Evolutionary conservation across 1,284 basidiomycete genomes (phyloP), one percentile per base, ranked within the genome.

Genomic region (Polyporus tsugae): DNA sequence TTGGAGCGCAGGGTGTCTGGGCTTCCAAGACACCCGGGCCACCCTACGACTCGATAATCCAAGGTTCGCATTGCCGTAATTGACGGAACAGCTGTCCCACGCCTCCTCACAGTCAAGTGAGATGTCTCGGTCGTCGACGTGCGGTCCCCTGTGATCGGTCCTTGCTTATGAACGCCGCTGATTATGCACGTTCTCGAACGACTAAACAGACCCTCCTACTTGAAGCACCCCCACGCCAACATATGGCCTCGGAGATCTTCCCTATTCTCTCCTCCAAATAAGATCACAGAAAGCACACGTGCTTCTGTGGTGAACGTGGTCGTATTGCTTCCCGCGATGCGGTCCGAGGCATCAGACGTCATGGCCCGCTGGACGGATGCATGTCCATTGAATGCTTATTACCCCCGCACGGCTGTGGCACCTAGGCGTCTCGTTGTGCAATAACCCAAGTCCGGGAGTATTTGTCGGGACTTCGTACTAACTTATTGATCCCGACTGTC

Each of bases 401-500:
- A 29, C 38, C 53, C 22, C 46, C 46, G 46, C 22, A 25, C 10
- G 29, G 2, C 13, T 29, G 25, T 33, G 33, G 25, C 62, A n/a
- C 17, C 49, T 15, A 41, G 25, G 38, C 39, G 22, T 57, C 52
- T 13, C 52, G 36, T 44, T 38, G 41, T 19, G 62, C 33, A 25
- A 61, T 60, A 60, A 35, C 36, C 41, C n/a, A 55, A 53, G 62
- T 60, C 13, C 58, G 38, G 19, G 38, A 22, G 38, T 25, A 17
- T 22, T 39, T 41, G 22, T 60, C 11, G 57, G 15, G 25, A 13
- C 67, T 65, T 66, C 67, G 63, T 62, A 49, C 46, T 49, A 25
- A 49, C 22, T 49, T 49, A 71, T 62, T 65, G 67, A 35, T 42
- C 57, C 70, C 70, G 70, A 44, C 39, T 38, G 60, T 66, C 67